Base-by-base conservation (phyloP, 495 filamentous ascomycete genomes). In the Lepraria neglecta region DNA sequence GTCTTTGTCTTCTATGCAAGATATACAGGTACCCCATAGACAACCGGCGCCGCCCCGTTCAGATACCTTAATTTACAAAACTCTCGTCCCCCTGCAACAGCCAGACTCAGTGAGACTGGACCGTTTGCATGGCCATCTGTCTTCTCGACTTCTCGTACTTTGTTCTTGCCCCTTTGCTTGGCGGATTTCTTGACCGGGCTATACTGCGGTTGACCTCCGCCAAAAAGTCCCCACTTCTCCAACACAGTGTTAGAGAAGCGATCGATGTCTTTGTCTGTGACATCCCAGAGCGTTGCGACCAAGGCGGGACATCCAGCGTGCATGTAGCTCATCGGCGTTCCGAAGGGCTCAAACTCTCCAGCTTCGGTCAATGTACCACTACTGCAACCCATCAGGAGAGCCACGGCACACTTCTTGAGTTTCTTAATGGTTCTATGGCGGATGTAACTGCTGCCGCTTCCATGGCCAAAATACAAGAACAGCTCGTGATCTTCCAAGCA, bases 181-280 rank as follows among this genome's bases (percentile, higher is more conserved):
- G 61, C 61, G 17, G 46, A 59, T 48, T 67, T 67, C 47, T 67
- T 67, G 0, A 56, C 58, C 7, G 50, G 59, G 31, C 46, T 61
- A 12, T 50, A 58, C 46, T 56, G 60, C 57, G 31, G 59, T 35
- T 59, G 65, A 57, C 9, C 67, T 65, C 30, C 64, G 63, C 14
- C 31, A 31, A 90, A 74, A 3, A 98, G 69, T 15, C 94, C 94
- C 94, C 94, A 98, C 58, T 84, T 80, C 69, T 92, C 86, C 54
- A 96, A 85, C 3, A 87, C 75, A 17, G 80, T 75, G 27, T 83
- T 82, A 0, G 90, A 85, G 70, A 97, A 95, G 42, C 91, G 86
- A 76, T 98, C 94, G 67, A 95, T 94, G 70, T 98, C 94, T 65
- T 87, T 87, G 67, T 98, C 94, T 14, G 95, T 98, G 24, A 98